phyloP scores from a whole-genome alignment of 768 basidiomycete species.

The Amylocystis lapponica region DNA sequence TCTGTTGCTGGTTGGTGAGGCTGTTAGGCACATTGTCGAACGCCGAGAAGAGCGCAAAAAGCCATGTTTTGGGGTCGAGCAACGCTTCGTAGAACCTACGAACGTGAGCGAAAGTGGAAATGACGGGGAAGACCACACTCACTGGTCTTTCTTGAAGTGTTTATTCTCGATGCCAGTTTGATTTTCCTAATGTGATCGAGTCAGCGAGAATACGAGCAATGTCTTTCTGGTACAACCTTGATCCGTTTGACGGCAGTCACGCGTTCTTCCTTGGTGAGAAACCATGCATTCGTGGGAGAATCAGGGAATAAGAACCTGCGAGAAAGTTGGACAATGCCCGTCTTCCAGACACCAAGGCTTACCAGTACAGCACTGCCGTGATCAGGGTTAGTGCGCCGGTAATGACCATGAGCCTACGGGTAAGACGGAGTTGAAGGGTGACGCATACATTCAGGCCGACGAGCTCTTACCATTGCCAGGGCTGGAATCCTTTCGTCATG shows the following conservation, averaged over 20 bases:
- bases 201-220: neutral
- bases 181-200: constrained; percentile 39
- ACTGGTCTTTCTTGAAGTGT: constrained; percentile 77
- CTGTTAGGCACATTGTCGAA: constrained; percentile 47
- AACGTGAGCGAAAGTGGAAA: neutral
- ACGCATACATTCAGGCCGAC: neutral
- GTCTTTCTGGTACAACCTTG: constrained; percentile 33
- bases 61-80: constrained; percentile 67
- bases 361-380: constrained; percentile 53
- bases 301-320: constrained; percentile 65
- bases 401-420: constrained; percentile 59
- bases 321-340: neutral
- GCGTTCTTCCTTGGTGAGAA: constrained; percentile 60
- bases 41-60: constrained; percentile 41
- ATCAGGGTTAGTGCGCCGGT: constrained; percentile 55
- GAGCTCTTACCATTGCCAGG: constrained; percentile 61
- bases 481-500: constrained; percentile 46
- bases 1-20: constrained; percentile 55
- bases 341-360: constrained; percentile 8
- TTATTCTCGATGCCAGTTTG: constrained; percentile 84
- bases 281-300: constrained; percentile 71
- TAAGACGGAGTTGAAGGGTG: constrained; percentile 5
- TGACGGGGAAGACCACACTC: constrained; percentile 34
- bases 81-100: constrained; percentile 64
- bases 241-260: constrained; percentile 56